Conservation (phyloP, 371 early-diverging fungal species). For the Circinella umbellata region DNA sequence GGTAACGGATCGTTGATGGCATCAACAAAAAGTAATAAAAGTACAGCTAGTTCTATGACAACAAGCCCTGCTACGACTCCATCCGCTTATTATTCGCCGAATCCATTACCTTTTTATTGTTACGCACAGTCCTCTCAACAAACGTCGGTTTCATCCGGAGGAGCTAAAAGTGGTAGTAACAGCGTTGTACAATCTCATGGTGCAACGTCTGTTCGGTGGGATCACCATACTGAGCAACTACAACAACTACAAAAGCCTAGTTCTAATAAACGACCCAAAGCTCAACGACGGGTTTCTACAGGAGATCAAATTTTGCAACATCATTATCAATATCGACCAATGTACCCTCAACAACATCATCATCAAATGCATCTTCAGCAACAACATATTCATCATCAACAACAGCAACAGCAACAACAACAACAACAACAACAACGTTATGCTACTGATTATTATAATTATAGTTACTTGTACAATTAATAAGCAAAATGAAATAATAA, state of each 20-base stretch:
- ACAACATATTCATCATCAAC: not conserved
- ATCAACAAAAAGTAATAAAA: not conserved
- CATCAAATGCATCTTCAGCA: not conserved
- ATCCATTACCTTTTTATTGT: not conserved
- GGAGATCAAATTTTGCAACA: constrained; percentile 5
- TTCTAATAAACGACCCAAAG: not conserved
- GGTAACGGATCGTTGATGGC: too few relatives aligned
- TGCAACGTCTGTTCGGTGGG: constrained; percentile 3
- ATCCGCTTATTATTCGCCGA: not conserved
- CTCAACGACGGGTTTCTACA: constrained; percentile 7
- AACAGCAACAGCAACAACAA: not conserved
- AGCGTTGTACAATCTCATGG: not conserved
- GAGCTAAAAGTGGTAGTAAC: not conserved
- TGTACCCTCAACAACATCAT: constrained; percentile 1
- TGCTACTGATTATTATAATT: constrained; percentile 10
- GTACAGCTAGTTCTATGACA: not conserved
- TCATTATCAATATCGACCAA: not conserved
- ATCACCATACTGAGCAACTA: constrained; percentile 5
- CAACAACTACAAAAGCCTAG: not conserved
- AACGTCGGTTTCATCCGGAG: not conserved
- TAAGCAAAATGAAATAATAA: not conserved
- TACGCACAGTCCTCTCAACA: not conserved
- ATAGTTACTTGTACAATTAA: constrained; percentile 5
- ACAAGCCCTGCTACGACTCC: constrained; percentile 1
- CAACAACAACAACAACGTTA: constrained; percentile 4